Percentiles rank a stretch among this genome's conserved stretches.
Conservation (phyloP, 2,329 filamentous ascomycete species). For the Cadophora luteo-olivacea region DNA sequence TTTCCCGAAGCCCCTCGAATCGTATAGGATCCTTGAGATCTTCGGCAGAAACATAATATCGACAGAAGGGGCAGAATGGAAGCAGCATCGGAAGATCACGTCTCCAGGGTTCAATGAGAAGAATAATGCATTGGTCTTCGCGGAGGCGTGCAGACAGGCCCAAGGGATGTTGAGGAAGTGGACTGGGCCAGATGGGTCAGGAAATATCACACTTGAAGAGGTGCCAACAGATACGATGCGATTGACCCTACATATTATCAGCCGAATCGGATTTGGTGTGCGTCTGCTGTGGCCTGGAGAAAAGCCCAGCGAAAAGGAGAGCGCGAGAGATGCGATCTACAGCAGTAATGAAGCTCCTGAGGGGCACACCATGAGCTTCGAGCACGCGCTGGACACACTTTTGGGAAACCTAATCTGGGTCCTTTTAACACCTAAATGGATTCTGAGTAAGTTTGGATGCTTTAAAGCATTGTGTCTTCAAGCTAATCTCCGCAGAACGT, state of each 20-base stretch:
- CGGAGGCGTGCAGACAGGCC: conserved; percentile 68
- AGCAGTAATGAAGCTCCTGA: conserved; percentile 41
- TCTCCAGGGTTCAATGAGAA: conserved; percentile 78
- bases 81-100: conserved; percentile 74
- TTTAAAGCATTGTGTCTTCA: not conserved
- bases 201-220: conserved; percentile 58
- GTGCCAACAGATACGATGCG: conserved; percentile 71
- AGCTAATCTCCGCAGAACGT: conserved; percentile 39
- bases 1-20: conserved; percentile 71
- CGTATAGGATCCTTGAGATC: conserved; percentile 65
- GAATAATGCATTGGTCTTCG: conserved; percentile 73
- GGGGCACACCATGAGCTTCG: conserved; percentile 61
- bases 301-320: conserved; percentile 50
- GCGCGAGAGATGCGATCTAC: conserved; percentile 53
- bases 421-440: conserved; percentile 57
- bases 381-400: conserved; percentile 58
- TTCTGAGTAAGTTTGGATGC: conserved; percentile 49
- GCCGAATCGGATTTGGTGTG: conserved; percentile 75
- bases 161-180: conserved; percentile 65
- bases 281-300: conserved; percentile 68
- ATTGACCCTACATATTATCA: conserved; percentile 63
- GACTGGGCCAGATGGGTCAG: conserved; percentile 52
- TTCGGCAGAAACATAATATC: conserved; percentile 77
- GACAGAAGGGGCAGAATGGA: conserved; percentile 73
- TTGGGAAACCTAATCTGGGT: conserved; percentile 60